These are phyloP conservation scores for Melampsora medusae DNA, from an alignment of 1,284 basidiomycete genomes.

Conservation along the genomic window DNA sequence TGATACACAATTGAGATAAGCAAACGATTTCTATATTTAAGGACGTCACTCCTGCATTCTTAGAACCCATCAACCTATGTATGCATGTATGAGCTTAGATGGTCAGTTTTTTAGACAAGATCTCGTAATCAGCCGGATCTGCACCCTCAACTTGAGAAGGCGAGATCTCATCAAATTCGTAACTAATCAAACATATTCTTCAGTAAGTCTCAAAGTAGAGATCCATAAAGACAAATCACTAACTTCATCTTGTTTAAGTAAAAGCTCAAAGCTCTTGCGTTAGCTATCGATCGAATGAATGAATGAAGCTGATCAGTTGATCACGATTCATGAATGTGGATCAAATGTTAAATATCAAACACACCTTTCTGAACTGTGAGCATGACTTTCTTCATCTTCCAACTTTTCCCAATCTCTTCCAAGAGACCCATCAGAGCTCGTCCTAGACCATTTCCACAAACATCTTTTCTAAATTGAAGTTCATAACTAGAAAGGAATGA, in stretches of 20 bases:
- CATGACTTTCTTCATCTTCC: conserved; percentile 66
- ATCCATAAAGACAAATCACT: not conserved
- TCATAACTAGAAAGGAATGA: conserved; percentile 66
- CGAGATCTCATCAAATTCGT: conserved; percentile 21
- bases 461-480: conserved; percentile 61
- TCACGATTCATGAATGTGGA: not conserved
- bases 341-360: conserved; percentile 13
- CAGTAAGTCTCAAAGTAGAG: not conserved
- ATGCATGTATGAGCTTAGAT: too few relatives aligned
- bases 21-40: too few relatives aligned
- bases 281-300: not conserved
- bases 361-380: conserved; percentile 70
- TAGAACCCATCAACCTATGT: too few relatives aligned
- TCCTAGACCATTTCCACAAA: conserved; percentile 64
- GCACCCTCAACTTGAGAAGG: conserved; percentile 17
- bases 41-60: too few relatives aligned
- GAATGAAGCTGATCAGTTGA: not conserved
- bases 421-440: conserved; percentile 61
- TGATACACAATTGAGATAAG: too few relatives aligned
- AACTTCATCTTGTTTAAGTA: conserved; percentile 2
- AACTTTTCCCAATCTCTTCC: conserved; percentile 60
- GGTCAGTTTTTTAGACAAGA: conserved; percentile 2
- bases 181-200: not conserved
- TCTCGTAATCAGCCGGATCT: conserved; percentile 29
- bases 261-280: not conserved